Conservation (phyloP, 805 yeast species). For the Cyberlindnera veronae region DNA sequence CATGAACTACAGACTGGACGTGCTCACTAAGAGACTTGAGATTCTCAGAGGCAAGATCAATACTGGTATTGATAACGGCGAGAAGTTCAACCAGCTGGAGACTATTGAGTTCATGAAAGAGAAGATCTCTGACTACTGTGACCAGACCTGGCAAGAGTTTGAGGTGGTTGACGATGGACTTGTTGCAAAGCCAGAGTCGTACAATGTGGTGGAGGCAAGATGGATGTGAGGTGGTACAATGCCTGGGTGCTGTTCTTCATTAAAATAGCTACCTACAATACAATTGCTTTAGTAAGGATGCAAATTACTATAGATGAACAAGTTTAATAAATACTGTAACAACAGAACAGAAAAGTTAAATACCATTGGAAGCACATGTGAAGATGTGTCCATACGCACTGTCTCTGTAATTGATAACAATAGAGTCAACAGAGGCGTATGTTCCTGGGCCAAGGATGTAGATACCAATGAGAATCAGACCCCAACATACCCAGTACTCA, state of each 20-base stretch:
- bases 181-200: conserved; percentile 25
- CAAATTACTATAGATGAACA: no score
- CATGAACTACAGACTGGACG: conserved; percentile 37
- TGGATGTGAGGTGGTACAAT: no score
- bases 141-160: conserved; percentile 34
- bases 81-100: conserved; percentile 35
- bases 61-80: conserved; percentile 23
- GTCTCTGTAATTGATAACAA: conserved; percentile 46
- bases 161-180: conserved; percentile 32
- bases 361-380: conserved; percentile 44
- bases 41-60: conserved; percentile 27
- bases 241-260: no score
- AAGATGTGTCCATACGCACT: conserved; percentile 51
- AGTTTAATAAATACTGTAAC: no score
- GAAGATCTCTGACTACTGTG: conserved; percentile 29
- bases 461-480: conserved; percentile 44
- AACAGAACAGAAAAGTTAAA: no score
- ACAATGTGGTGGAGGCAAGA: conserved; percentile 20
- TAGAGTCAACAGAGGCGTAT: conserved; percentile 53
- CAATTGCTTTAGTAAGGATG: no score
- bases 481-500: conserved; percentile 34
- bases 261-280: no score
- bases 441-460: conserved; percentile 59
- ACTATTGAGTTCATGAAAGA: conserved; percentile 30
- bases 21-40: conserved; percentile 32